phyloP scores from a whole-genome alignment of 2,329 filamentous ascomycete genomes.

The Trematosphaeria pertusa region DNA sequence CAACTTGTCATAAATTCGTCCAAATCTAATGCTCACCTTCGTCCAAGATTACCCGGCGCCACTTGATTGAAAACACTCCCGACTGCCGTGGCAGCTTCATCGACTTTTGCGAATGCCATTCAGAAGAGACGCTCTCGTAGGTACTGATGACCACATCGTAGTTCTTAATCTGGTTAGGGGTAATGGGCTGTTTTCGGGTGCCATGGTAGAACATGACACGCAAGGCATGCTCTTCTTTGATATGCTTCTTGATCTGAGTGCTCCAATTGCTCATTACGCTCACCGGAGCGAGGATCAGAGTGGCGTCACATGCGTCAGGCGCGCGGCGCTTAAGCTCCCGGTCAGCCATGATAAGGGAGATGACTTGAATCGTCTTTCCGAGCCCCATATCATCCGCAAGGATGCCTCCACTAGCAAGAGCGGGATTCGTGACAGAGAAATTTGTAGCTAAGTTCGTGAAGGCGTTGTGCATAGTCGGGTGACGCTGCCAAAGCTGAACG shows the following conservation, averaged over 20 bases:
- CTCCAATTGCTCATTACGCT: slow-evolving; percentile 93
- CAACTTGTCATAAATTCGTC: neutral
- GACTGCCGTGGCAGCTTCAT: slow-evolving; percentile 38
- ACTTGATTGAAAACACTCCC: slow-evolving; percentile 68
- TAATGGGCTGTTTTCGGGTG: slow-evolving; percentile 58
- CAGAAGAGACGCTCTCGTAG: slow-evolving; percentile 76
- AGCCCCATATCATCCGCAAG: slow-evolving; percentile 93
- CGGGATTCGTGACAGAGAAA: slow-evolving; percentile 67
- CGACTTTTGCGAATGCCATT: slow-evolving; percentile 62
- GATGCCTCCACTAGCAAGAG: slow-evolving; percentile 79
- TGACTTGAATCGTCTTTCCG: slow-evolving; percentile 87
- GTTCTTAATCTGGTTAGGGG: slow-evolving; percentile 62
- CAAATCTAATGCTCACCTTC: slow-evolving; percentile 19
- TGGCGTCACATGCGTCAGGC: slow-evolving; percentile 56
- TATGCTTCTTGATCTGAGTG: slow-evolving; percentile 76
- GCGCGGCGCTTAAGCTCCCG: slow-evolving; percentile 31
- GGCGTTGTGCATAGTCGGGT: slow-evolving; percentile 43
- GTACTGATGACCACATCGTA: slow-evolving; percentile 84
- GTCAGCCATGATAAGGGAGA: slow-evolving; percentile 75
- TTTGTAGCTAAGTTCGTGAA: slow-evolving; percentile 76
- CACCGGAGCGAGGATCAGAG: slow-evolving; percentile 81
- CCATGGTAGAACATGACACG: slow-evolving; percentile 79
- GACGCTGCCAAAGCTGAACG: slow-evolving; percentile 79
- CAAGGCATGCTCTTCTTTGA: slow-evolving; percentile 67
- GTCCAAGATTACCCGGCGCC: slow-evolving; percentile 68